phyloP scores from a whole-genome alignment of 1,284 basidiomycete species.

The Papiliotrema laurentii region DNA sequence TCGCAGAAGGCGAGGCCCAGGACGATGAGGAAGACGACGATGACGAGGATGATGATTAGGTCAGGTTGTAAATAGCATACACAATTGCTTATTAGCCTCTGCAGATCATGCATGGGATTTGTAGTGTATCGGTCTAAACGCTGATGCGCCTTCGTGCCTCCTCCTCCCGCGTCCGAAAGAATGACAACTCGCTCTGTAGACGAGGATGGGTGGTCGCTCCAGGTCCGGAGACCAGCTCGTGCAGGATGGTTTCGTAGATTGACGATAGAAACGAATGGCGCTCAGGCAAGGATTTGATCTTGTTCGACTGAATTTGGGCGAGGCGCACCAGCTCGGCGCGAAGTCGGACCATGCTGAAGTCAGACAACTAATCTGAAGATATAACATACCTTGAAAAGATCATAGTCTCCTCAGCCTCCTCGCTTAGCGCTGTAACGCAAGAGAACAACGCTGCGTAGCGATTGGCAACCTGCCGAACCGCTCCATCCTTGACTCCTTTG shows the following conservation, averaged over 20 bases:
- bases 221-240: conserved; percentile 60
- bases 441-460: conserved; percentile 74
- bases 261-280: conserved; percentile 65
- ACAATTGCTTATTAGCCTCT: neutral
- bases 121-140: conserved; percentile 5
- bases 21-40: conserved; percentile 20
- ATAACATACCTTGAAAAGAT: conserved; percentile 74
- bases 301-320: conserved; percentile 66
- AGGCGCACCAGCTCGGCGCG: conserved; percentile 77
- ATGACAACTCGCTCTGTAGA: conserved; percentile 57
- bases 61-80: no score
- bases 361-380: neutral
- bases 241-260: conserved; percentile 71
- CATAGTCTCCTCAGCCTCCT: conserved; percentile 85
- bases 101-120: neutral
- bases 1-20: conserved; percentile 5
- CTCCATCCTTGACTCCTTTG: conserved; percentile 62
- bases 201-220: conserved; percentile 55
- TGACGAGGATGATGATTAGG: conserved; percentile 22
- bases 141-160: conserved; percentile 53
- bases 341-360: conserved; percentile 70
- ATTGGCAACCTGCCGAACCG: conserved; percentile 58
- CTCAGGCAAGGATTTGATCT: conserved; percentile 55
- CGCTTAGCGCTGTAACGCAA: conserved; percentile 70
- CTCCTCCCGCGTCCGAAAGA: conserved; percentile 59